A percentile compares a stretch with the other conserved stretches of the same genome.
Evolutionary conservation across 1,284 basidiomycete genomes (phyloP).

Genomic region (Sanghuangporus sanghuang): DNA sequence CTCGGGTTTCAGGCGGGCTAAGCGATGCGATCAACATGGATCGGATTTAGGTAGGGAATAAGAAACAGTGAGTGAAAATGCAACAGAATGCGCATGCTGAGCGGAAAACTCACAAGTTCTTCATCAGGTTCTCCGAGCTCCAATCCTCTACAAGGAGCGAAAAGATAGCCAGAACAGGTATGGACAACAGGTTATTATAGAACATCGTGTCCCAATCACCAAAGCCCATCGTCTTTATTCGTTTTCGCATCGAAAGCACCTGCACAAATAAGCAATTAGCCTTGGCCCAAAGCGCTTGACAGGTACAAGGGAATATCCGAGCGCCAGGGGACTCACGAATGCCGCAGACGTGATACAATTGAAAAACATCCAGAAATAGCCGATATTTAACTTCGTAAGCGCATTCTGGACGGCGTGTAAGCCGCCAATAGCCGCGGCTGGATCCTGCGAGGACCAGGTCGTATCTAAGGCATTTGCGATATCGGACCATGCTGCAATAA

Average conservation of each 20-base stretch:
- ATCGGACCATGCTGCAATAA: slow-evolving; percentile 96
- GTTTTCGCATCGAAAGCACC: slow-evolving; percentile 95
- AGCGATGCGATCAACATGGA: slow-evolving; percentile 11
- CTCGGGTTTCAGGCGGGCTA: slow-evolving; percentile 82
- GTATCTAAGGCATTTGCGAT: slow-evolving; percentile 50
- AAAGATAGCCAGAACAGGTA: slow-evolving; percentile 83
- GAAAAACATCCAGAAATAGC: slow-evolving; percentile 95
- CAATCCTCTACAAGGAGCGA: slow-evolving; percentile 91
- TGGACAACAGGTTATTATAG: slow-evolving; percentile 96
- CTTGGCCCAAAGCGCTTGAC: background rate
- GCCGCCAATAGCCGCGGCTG: slow-evolving; percentile 36
- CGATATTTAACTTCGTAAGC: slow-evolving; percentile 64
- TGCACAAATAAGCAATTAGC: slow-evolving; percentile 27
- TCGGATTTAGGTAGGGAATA: slow-evolving; percentile 4
- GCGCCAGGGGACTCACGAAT: slow-evolving; percentile 59
- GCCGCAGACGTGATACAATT: slow-evolving; percentile 92
- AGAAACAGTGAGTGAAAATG: background rate
- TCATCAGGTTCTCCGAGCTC: slow-evolving; percentile 70
- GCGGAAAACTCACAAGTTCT: slow-evolving; percentile 69
- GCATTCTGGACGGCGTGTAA: slow-evolving; percentile 42
- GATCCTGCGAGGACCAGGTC: slow-evolving; percentile 35
- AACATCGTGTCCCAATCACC: slow-evolving; percentile 99
- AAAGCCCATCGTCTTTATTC: slow-evolving; percentile 97
- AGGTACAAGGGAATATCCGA: background rate
- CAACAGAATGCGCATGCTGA: background rate